These are phyloP conservation scores for Coprinopsis cinerea DNA, from an alignment of 768 basidiomycete species.

Conservation along the genomic window DNA sequence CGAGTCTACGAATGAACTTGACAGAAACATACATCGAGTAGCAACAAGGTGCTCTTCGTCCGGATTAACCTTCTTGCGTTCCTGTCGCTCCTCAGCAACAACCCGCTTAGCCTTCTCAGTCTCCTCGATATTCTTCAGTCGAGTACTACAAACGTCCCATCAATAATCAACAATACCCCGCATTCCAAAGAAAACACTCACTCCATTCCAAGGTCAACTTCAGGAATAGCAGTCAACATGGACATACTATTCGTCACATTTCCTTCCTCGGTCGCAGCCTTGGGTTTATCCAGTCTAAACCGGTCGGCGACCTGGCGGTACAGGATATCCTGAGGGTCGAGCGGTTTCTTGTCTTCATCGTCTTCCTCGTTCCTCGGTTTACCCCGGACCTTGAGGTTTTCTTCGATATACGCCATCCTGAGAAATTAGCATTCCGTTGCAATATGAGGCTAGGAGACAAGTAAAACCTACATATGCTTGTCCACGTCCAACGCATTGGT, in stretches of 20 bases:
- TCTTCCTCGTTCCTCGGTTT: conserved; percentile 44
- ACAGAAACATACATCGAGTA: conserved; percentile 67
- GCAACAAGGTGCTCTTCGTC: conserved; percentile 86
- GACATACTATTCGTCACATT: conserved; percentile 89
- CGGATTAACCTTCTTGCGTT: conserved; percentile 43
- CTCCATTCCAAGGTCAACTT: conserved; percentile 99
- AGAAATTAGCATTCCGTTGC: background rate
- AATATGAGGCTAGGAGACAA: background rate
- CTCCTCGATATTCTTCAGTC: conserved; percentile 93
- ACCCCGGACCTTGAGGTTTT: conserved; percentile 77
- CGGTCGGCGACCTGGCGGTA: conserved; percentile 59
- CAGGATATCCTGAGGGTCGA: conserved; percentile 75
- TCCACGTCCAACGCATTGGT: conserved; percentile 95
- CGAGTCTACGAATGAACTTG: background rate
- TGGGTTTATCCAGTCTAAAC: conserved; percentile 50
- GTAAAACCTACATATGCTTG: conserved; percentile 82
- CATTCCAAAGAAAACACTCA: conserved; percentile 36
- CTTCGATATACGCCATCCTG: conserved; percentile 98
- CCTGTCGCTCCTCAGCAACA: conserved; percentile 69
- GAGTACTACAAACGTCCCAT: conserved; percentile 43
- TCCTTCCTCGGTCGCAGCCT: conserved; percentile 73
- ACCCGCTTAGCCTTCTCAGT: conserved; percentile 94
- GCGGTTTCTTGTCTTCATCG: conserved; percentile 36
- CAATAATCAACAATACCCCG: background rate
- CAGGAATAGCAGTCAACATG: conserved; percentile 97